Conservation (phyloP, 805 yeast genomes). For the Saturnispora gosingensis region DNA sequence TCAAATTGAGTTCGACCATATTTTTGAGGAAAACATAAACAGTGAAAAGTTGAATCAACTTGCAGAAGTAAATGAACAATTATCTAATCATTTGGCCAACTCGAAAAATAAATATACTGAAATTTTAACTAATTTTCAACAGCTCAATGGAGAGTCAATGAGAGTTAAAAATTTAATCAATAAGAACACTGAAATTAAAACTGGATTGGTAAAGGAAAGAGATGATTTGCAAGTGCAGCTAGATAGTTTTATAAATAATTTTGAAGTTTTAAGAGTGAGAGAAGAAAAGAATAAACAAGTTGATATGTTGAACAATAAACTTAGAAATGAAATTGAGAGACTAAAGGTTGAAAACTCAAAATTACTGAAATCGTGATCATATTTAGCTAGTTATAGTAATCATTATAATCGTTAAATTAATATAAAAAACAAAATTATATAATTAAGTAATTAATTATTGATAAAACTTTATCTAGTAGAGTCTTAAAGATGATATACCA, state of each 20-base stretch:
- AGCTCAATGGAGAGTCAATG: slow-evolving; percentile 25
- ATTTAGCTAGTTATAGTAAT: background rate
- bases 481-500: background rate
- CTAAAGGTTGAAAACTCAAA: slow-evolving; percentile 15
- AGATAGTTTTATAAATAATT: slow-evolving; percentile 15
- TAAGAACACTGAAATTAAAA: slow-evolving; percentile 15
- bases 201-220: slow-evolving; percentile 10
- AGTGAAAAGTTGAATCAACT: background rate
- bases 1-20: background rate
- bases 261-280: slow-evolving; percentile 25
- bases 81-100: background rate
- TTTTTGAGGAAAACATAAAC: background rate
- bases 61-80: background rate
- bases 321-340: slow-evolving; percentile 20
- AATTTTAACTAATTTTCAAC: slow-evolving; percentile 24
- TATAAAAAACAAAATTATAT: background rate
- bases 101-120: slow-evolving; percentile 18
- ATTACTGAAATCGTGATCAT: background rate
- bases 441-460: background rate
- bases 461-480: background rate
- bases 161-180: slow-evolving; percentile 20
- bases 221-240: slow-evolving; percentile 15
- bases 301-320: slow-evolving; percentile 18
- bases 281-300: slow-evolving; percentile 25
- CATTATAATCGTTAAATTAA: background rate